Evolutionary conservation across 441 rosid species (phyloP).

Genomic region (Populus tomentosa): DNA sequence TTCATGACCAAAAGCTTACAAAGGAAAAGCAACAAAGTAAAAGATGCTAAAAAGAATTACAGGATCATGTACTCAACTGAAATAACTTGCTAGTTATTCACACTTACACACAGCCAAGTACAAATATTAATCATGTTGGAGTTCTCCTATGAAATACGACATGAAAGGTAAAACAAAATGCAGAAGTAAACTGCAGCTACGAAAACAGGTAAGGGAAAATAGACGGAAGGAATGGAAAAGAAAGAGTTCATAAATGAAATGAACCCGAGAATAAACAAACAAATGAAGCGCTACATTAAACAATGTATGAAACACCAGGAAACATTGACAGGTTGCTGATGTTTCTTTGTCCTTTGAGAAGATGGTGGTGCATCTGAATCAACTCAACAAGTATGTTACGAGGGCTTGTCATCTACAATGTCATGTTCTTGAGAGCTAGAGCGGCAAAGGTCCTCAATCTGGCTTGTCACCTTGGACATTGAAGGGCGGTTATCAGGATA

Average conservation of each 20-base stretch:
- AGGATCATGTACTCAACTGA: neutral
- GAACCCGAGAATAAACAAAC: constrained; percentile 34
- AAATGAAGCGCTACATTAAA: constrained; percentile 13
- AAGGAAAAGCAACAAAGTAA: neutral
- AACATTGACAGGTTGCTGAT: constrained; percentile 16
- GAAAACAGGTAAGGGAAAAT: neutral
- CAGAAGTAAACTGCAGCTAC: neutral
- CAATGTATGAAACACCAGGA: neutral
- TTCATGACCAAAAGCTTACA: neutral
- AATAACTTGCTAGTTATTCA: constrained; percentile 24
- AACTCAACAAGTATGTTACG: constrained; percentile 24
- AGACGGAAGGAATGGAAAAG: neutral
- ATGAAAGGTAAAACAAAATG: constrained; percentile 14
- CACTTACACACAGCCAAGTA: constrained; percentile 25
- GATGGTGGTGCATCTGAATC: constrained; percentile 32
- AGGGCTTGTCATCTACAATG: constrained; percentile 25
- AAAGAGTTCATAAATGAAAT: constrained; percentile 4
- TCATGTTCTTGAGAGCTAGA: constrained; percentile 22
- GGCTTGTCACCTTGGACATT: constrained; percentile 51
- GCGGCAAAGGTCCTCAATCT: constrained; percentile 55
- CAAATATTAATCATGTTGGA: constrained; percentile 7
- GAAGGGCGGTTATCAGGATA: constrained; percentile 88
- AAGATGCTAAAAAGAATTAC: neutral
- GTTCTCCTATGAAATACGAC: constrained; percentile 14
- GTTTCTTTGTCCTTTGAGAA: constrained; percentile 22